Evolutionary conservation across 495 filamentous ascomycete genomes (phyloP), one percentile per base, ranked within the genome.

Genomic region (Aspergillus mulundensis): DNA sequence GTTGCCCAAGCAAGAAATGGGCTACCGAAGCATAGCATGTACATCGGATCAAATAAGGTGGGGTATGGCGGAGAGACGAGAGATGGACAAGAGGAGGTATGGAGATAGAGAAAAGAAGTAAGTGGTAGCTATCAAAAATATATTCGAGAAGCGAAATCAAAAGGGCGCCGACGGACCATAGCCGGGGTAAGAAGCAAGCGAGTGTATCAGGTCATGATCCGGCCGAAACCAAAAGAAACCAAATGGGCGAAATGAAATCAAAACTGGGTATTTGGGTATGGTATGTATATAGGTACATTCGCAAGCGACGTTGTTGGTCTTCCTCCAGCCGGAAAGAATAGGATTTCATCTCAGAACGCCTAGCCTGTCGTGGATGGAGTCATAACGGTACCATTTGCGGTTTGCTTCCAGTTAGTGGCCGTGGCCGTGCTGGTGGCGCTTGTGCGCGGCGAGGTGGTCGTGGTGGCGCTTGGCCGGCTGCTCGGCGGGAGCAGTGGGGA

Each of bases 381-480:
- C 30, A 39, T 39, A 18, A 46, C 5, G 3, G 32, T 36, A 21
- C 32, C 30, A 20, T 39, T 15, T n/a, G 12, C 25, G n/a, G n/a
- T n/a, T n/a, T n/a, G 6, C 24, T 19, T 20, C 21, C 15, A 2
- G 24, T 50, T 50, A 57, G 39, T 57, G 54, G 24, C 25, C 45
- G 23, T 57, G 54, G 28, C 54, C 54, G 25, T 68, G 66, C 44
- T 64, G 61, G 48, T 68, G 66, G 50, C 54, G 67, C 23, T 61
- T 56, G 41, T 53, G 50, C 10, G 50, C 50, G 7, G 41, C 24
- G 0, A 53, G 39, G 52, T 64, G 69, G 14, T 65, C 64, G 54
- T 64, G 63, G 42, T 56, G 32, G 56, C 53, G 57, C 19, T 66
- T 56, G 24, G 56, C 53, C 3, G 61, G 32, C 54, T 50, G 57